Base-by-base conservation (phyloP, 305 asterid genomes). In the Rubia tinctorum region DNA sequence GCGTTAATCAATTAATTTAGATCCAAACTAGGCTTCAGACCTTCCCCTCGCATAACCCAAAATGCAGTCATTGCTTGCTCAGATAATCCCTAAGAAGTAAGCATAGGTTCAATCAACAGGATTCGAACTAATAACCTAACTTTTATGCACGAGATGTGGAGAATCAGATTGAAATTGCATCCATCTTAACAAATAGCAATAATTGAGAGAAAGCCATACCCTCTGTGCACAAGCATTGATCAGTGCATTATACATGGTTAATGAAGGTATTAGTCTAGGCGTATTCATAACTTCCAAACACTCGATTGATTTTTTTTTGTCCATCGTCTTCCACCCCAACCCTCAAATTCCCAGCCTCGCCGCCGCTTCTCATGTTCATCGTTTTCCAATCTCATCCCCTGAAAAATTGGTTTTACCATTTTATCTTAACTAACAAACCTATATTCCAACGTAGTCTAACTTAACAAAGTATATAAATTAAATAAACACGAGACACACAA, bases 281-380 rank as follows among this genome's bases (percentile, higher is more conserved):
- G 97, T 88, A 77, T 90, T 94, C 99, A 94, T 91, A 55, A 88
- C 91, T 88, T 94, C 95, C 85, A 94, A 82, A 79, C 98, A 92
- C 85, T 92, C 99, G 27, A 91, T 86, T 34, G 99, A n/a, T n/a
- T 97, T 20, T 94, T 2, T 27, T 27, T 27, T 27, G 30, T 27
- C 30, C 30, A 27, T 27, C 30, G 30, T 27, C 30, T 27, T 27
- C 30, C 30, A 27, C 97, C 63, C 76, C 79, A 78, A 89, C 71
- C 98, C 99, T 0, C 98, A 92, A 27, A 27, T 27, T 2, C 30
- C 30, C 2, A 27, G 30, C 30, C 30, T 2, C 30, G 2, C 30
- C 2, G 2, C 30, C 2, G 30, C 30, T 27, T 27, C 30, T 27
- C 30, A 27, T 27, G 30, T 27, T 27, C 30, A 27, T 27, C 30